These are phyloP conservation scores for Talaromyces adpressus DNA, from an alignment of 495 filamentous ascomycete species.

Conservation along the genomic window DNA sequence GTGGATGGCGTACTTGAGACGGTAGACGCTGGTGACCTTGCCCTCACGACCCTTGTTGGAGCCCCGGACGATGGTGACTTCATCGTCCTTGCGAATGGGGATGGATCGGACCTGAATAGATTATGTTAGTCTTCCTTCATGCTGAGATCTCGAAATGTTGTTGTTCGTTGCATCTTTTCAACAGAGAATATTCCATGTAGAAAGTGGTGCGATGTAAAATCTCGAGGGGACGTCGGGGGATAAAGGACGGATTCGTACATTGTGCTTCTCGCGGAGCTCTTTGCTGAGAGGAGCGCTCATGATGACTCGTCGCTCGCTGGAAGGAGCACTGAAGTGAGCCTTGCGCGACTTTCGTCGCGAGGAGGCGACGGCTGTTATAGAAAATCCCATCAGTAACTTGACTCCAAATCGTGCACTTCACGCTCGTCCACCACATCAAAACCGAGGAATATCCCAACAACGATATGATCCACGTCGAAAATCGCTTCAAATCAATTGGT, in stretches of 20 bases:
- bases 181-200: neutral
- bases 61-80: conserved; percentile 83
- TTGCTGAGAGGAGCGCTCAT: conserved; percentile 93
- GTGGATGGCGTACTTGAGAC: conserved; percentile 92
- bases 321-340: conserved; percentile 91
- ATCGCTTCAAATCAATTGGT: neutral
- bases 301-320: conserved; percentile 81
- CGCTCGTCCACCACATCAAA: neutral
- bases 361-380: conserved; percentile 55
- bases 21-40: conserved; percentile 92
- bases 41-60: conserved; percentile 91
- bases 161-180: neutral
- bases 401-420: neutral
- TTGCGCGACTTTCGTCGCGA: conserved; percentile 96
- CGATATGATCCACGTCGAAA: neutral
- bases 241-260: conserved; percentile 46
- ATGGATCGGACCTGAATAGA: conserved; percentile 79
- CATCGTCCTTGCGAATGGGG: conserved; percentile 96
- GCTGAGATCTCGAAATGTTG: neutral
- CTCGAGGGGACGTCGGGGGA: neutral
- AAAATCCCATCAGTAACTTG: conserved; percentile 8
- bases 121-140: neutral
- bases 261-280: conserved; percentile 93
- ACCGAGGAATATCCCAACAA: conserved; percentile 46
- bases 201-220: neutral